Evolutionary conservation across 768 basidiomycete species (phyloP).

Genomic region (Kwoniella botswanensis): DNA sequence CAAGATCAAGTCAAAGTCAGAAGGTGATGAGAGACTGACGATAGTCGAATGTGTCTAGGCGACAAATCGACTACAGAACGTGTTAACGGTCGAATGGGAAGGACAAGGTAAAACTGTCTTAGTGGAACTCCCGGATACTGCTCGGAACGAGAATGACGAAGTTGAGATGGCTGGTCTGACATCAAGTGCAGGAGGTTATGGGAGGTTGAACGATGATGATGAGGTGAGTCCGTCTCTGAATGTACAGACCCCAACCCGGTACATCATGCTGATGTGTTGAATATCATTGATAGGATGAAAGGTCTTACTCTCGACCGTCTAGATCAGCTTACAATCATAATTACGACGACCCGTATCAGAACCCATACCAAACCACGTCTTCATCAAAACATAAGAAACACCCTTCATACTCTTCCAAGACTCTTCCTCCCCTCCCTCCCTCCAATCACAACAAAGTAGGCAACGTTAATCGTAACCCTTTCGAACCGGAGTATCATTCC

Average conservation of each 20-base stretch:
- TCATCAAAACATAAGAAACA: slow-evolving; percentile 14
- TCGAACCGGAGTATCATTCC: slow-evolving; percentile 23
- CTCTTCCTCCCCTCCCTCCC: slow-evolving; percentile 13
- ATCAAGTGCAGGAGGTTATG: slow-evolving; percentile 31
- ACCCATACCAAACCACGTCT: too few species aligned
- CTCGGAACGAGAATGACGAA: slow-evolving; percentile 23
- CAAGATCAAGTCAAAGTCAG: not conserved
- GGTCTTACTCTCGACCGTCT: not conserved
- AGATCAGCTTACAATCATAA: slow-evolving; percentile 3
- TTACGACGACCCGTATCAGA: not conserved
- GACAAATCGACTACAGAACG: slow-evolving; percentile 44
- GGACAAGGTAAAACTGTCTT: slow-evolving; percentile 49
- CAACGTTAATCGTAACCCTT: slow-evolving; percentile 8
- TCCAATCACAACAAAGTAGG: not conserved
- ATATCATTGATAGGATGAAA: not conserved
- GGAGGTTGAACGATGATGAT: slow-evolving; percentile 43
- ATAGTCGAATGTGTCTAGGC: slow-evolving; percentile 25
- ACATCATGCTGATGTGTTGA: not conserved
- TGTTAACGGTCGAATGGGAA: slow-evolving; percentile 53
- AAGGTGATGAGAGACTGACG: too few species aligned
- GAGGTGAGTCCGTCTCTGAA: slow-evolving; percentile 25
- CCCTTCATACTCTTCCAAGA: slow-evolving; percentile 19
- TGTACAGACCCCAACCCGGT: not conserved
- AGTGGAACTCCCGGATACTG: slow-evolving; percentile 38
- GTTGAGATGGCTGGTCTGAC: slow-evolving; percentile 45